phyloP scores from a whole-genome alignment of 768 basidiomycete genomes.

The Russula compacta region DNA sequence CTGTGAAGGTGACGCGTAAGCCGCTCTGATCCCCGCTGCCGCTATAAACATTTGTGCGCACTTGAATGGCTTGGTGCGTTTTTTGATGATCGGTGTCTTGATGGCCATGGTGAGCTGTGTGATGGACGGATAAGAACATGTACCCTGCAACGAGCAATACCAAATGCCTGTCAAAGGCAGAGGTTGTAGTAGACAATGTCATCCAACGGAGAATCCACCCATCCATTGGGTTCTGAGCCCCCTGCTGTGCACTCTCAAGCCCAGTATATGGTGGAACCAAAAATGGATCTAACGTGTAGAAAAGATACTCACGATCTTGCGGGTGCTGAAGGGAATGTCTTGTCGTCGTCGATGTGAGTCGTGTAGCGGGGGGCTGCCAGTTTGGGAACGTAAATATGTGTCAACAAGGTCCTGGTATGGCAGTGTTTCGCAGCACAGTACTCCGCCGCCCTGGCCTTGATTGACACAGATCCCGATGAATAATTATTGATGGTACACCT shows the following conservation, averaged over 20 bases:
- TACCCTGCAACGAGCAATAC: not conserved
- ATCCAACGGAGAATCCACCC: slow-evolving; percentile 12
- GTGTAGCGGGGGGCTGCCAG: not conserved
- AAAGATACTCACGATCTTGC: slow-evolving; percentile 42
- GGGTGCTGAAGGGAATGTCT: slow-evolving; percentile 37
- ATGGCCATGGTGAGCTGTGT: slow-evolving; percentile 22
- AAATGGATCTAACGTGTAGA: slow-evolving; percentile 13
- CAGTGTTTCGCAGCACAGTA: not conserved
- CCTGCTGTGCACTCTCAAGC: not conserved
- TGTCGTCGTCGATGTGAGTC: not conserved
- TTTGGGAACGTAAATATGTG: slow-evolving; percentile 12
- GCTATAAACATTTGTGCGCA: slow-evolving; percentile 31
- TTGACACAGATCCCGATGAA: too few species aligned
- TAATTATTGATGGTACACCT: not conserved
- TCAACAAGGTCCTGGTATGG: slow-evolving; percentile 3
- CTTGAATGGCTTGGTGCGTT: slow-evolving; percentile 98
- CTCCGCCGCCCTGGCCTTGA: too few species aligned
- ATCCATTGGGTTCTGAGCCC: slow-evolving; percentile 18
- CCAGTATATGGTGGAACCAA: not conserved
- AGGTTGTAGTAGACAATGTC: not conserved
- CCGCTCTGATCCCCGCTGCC: not conserved
- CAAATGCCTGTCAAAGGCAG: not conserved
- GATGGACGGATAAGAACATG: slow-evolving; percentile 6
- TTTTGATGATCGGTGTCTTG: slow-evolving; percentile 78
- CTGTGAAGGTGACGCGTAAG: slow-evolving; percentile 31